A percentile compares a stretch with the other conserved stretches of the same genome.
These are phyloP conservation scores for Omphalotus guepiniiformis DNA, from an alignment of 768 basidiomycete species.

Conservation along the genomic window DNA sequence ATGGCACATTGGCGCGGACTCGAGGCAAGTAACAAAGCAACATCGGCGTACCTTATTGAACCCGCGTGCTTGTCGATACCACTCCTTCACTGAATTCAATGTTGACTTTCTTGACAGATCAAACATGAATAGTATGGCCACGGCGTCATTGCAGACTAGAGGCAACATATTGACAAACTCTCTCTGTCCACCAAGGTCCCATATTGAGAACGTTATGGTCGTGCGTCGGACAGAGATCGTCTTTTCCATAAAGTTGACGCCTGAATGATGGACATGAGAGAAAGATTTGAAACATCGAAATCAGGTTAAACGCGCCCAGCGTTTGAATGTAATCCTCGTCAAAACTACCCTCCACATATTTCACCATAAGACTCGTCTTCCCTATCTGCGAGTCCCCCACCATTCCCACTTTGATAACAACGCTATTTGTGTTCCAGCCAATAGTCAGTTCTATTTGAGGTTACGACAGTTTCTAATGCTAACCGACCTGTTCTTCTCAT, in stretches of 20 bases:
- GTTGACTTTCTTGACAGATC: constrained; percentile 97
- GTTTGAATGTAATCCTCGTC: constrained; percentile 99
- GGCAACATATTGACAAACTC: constrained; percentile 99
- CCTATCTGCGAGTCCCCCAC: constrained; percentile 99
- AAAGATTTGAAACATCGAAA: constrained; percentile 1
- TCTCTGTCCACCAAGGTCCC: constrained; percentile 95
- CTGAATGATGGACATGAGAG: constrained; percentile 26
- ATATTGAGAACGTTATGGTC: constrained; percentile 99
- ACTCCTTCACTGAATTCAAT: constrained; percentile 97
- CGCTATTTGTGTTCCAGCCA: too few relatives aligned
- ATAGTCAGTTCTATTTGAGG: constrained; percentile 6
- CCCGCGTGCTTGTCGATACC: constrained; percentile 98
- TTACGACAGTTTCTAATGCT: constrained; percentile 5
- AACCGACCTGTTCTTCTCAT: constrained; percentile 68
- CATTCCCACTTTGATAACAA: constrained; percentile 99
- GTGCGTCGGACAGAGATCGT: constrained; percentile 97
- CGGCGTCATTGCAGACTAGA: constrained; percentile 98
- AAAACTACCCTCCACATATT: constrained; percentile 98
- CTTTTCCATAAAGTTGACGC: constrained; percentile 99
- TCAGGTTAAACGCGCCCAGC: constrained; percentile 59
- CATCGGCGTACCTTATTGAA: constrained; percentile 85
- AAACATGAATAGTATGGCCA: constrained; percentile 99
- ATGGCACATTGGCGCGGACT: too few relatives aligned
- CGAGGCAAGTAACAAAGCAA: neutral
- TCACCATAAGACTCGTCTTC: constrained; percentile 99